Evolutionary conservation across 2,329 filamentous ascomycete genomes (phyloP), one percentile per base, ranked within the genome.

Genomic region (Exophiala sp.): DNA sequence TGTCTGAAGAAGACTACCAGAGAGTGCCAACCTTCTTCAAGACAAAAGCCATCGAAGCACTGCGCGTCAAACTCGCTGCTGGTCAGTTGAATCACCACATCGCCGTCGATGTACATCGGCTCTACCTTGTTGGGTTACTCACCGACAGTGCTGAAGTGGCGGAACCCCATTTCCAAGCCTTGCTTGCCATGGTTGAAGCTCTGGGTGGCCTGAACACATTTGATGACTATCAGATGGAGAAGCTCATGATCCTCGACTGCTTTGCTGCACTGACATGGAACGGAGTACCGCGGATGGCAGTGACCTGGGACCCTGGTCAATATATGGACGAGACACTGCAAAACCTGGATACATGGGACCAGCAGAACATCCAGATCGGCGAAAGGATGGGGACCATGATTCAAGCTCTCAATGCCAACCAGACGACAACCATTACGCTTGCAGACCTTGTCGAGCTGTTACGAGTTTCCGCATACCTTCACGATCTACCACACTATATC

Each of bases 151-250:
- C 39, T 36, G 55, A 59, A 38, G 39, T 51, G 5, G 58, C 57
- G 14, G 53, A 57, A 33, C 52, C 58, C 20, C 60, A 62, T 52
- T 59, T 59, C 39, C 55, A 59, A 42, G 59, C 57, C 9, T 34
- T 61, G n/a, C 43, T 59, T 4, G 55, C 51, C 16, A 60, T 62
- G 55, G 48, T 60, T 5, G 55, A 60, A 39, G 24, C 42, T 10
- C 41, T 60, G 5, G 59, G 59, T 40, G 59, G 59, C 11, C 32
- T 60, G 20, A 41, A 51, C 18, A 56, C 57, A 9, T 59, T 62
- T 18, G 45, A 60, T 40, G 54, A 55, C 29, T 62, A 58, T 44
- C 52, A 58, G 10, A 54, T 53, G 18, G 59, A 62, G 41, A 55
- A 24, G 12, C 29, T 62, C 35, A 55, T 57, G 20, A 41, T 53